Evolutionary conservation across 139 green algal species (phyloP).

Genomic region (Coelastrella sp.): DNA sequence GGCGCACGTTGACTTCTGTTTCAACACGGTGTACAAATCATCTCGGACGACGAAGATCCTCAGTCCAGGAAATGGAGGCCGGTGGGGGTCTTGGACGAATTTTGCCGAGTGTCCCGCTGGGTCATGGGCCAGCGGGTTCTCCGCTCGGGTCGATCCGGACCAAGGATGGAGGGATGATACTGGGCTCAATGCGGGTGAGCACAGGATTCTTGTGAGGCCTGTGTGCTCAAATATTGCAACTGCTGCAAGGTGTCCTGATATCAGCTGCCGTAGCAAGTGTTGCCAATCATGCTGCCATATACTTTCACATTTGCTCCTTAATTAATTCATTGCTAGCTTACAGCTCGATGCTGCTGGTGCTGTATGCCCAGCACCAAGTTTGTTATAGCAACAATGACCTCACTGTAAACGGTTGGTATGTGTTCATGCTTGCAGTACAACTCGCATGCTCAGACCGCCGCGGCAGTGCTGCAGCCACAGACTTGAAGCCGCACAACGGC

Average conservation of each 20-base stretch:
- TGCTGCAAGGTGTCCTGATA: not conserved
- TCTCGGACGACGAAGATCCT: not conserved
- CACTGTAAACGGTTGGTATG: too few relatives aligned
- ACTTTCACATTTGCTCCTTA: too few relatives aligned
- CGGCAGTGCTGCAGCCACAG: not conserved
- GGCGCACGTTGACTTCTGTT: not conserved
- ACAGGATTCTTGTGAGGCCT: too few relatives aligned
- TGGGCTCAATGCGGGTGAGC: not conserved
- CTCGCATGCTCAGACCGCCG: not conserved
- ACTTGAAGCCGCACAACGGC: not conserved
- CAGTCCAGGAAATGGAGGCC: not conserved
- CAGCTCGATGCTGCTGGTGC: not conserved
- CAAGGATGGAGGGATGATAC: not conserved
- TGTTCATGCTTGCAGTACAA: not conserved
- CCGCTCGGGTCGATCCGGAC: not conserved
- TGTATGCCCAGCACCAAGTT: not conserved
- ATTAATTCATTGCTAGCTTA: too few relatives aligned
- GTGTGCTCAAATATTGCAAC: not conserved
- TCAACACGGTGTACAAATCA: not conserved
- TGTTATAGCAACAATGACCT: not conserved
- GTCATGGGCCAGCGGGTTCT: not conserved
- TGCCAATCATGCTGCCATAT: too few relatives aligned
- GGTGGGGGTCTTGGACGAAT: not conserved
- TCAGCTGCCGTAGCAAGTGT: not conserved
- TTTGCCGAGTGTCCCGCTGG: not conserved